Evolutionary conservation across 78 protist species (phyloP).

Genomic region (Planoprotostelium fungivorum): DNA sequence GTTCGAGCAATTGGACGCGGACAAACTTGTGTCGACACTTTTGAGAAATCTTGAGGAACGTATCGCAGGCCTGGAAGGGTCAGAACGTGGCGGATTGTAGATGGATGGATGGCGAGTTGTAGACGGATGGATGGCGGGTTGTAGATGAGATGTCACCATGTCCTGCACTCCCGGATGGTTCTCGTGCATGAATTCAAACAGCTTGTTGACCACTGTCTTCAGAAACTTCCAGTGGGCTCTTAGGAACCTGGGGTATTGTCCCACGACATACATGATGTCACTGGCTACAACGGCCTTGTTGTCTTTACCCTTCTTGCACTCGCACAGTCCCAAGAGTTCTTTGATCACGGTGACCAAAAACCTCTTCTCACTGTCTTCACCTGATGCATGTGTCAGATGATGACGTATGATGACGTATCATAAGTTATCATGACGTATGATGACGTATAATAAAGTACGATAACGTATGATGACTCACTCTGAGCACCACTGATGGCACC

Average conservation of each 20-base stretch:
- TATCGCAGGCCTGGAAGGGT: constrained; percentile 87
- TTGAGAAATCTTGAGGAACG: constrained; percentile 97
- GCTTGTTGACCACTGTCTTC: constrained; percentile 95
- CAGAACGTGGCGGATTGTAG: background rate
- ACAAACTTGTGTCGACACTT: constrained; percentile 90
- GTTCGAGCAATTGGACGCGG: constrained; percentile 66
- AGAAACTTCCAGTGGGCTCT: constrained; percentile 97
- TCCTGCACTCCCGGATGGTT: constrained; percentile 98
- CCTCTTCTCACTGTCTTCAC: constrained; percentile 86
- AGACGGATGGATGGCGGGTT: constrained; percentile 16
- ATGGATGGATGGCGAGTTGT: background rate
- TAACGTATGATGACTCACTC: constrained; percentile 34
- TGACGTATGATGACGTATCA: background rate
- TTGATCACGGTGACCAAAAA: constrained; percentile 97
- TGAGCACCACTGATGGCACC: constrained; percentile 98
- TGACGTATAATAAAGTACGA: background rate
- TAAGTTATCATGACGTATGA: background rate
- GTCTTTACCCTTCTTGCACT: constrained; percentile 89
- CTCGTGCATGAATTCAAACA: constrained; percentile 99
- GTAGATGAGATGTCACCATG: no score
- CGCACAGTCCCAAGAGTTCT: constrained; percentile 93
- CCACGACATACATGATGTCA: constrained; percentile 99
- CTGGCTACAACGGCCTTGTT: constrained; percentile 98
- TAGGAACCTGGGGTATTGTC: constrained; percentile 99
- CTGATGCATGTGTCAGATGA: background rate